These are phyloP conservation scores for Colletotrichum musicola DNA, from an alignment of 2,329 filamentous ascomycete species.

Conservation along the genomic window DNA sequence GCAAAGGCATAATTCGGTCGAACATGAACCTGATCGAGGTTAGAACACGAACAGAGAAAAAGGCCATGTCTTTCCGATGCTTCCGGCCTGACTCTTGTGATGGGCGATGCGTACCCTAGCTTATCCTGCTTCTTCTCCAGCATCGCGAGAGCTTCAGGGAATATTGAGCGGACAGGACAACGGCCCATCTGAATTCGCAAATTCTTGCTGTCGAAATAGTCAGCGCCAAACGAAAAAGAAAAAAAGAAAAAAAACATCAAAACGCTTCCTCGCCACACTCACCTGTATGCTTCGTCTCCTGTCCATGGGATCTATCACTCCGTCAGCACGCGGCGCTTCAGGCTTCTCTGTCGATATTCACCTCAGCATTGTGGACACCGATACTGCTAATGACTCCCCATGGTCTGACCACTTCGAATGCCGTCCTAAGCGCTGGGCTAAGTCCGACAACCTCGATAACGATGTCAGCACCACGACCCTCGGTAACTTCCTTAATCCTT, in stretches of 20 bases:
- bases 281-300: constrained; percentile 73
- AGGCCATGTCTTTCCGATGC: constrained; percentile 15
- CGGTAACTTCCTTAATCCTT: constrained; percentile 79
- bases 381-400: constrained; percentile 82
- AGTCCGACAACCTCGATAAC: constrained; percentile 84
- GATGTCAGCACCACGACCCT: constrained; percentile 86
- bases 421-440: constrained; percentile 76
- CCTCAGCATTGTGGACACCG: constrained; percentile 81
- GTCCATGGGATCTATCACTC: constrained; percentile 71
- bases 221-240: background rate
- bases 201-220: constrained; percentile 69
- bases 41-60: background rate
- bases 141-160: constrained; percentile 73
- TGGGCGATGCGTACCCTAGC: constrained; percentile 67
- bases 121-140: constrained; percentile 76
- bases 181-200: constrained; percentile 80
- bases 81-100: no score
- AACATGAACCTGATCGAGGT: constrained; percentile 75
- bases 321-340: background rate
- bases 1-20: constrained; percentile 79
- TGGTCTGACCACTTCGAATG: constrained; percentile 77
- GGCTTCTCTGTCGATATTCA: constrained; percentile 48
- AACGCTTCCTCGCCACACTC: constrained; percentile 39
- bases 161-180: constrained; percentile 80
- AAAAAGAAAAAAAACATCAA: background rate